Percentiles rank a stretch among this genome's conserved stretches.
Conservation (phyloP, 108 stramenopile species). For the Fistulifera pelliculosa region DNA sequence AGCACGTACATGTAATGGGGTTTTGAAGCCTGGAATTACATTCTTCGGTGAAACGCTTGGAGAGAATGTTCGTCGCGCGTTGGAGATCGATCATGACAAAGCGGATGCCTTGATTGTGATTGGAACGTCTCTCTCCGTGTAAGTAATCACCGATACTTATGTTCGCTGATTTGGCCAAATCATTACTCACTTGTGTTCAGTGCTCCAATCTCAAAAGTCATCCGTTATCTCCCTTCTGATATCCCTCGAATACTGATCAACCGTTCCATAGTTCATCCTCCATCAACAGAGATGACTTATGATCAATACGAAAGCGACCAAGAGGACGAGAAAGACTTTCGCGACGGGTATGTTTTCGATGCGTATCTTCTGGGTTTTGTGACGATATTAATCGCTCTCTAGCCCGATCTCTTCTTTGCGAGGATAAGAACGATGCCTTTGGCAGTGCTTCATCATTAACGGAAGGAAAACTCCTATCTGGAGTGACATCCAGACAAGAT, state of each 20-base stretch:
- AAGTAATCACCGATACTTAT: constrained; percentile 11
- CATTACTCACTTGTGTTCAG: constrained; percentile 14
- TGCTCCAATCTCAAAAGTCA: constrained; percentile 81
- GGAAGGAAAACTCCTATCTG: constrained; percentile 19
- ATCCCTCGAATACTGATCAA: constrained; percentile 81
- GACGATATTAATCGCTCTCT: constrained; percentile 68
- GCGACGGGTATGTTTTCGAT: constrained; percentile 57
- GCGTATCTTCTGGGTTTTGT: constrained; percentile 79
- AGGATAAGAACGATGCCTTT: background rate
- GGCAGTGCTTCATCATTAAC: constrained; percentile 1
- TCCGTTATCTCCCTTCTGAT: constrained; percentile 42
- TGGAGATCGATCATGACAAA: constrained; percentile 59
- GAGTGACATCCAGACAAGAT: constrained; percentile 16
- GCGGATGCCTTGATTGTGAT: constrained; percentile 84
- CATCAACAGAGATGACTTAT: background rate
- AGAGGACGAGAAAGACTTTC: constrained; percentile 26
- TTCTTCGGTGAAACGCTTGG: constrained; percentile 80
- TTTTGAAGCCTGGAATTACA: constrained; percentile 74
- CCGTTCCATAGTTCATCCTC: constrained; percentile 60
- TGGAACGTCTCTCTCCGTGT: constrained; percentile 81
- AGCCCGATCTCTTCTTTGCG: constrained; percentile 25
- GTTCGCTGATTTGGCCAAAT: background rate
- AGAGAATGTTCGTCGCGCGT: constrained; percentile 34
- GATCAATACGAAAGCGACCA: constrained; percentile 2
- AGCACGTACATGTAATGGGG: constrained; percentile 45